Evolutionary conservation across 768 basidiomycete species (phyloP), one percentile per base, ranked within the genome.

Genomic region (Obba rivulosa): DNA sequence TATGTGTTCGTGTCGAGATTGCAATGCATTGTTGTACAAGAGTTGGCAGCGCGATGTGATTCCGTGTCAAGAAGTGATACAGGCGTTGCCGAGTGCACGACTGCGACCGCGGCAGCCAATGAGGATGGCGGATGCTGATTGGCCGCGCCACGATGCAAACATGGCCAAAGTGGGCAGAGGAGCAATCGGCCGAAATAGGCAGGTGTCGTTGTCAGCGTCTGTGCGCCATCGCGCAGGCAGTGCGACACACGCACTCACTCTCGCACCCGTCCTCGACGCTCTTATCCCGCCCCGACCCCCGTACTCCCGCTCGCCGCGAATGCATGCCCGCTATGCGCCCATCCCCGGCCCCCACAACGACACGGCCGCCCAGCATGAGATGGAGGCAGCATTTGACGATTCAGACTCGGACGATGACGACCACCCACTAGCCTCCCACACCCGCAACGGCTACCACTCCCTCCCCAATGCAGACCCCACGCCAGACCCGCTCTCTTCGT

Each of bases 341-440:
- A 66, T 88, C 39, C 81, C 83, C 10, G 81, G 77, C 55, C 73
- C 77, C 18, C 70, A 70, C 57, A 66, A 72, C 16, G 77, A 78
- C 61, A 69, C 66, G 40, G 68, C 74, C 46, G 63, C 71, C 8
- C 68, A 72, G 41, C 62, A 74, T 50, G 85, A 92, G 70, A 81
- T 93, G 78, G 85, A 92, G 61, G 89, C 89, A 20, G 90, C 92
- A 2, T 93, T 93, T 56, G 83, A 84, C 62, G 85, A 87, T 56
- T 77, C 80, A 3, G 88, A 89, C 47, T 83, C 83, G 52, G 82
- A 86, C 41, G 80, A 80, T 49, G 70, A 71, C 34, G 72, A 76
- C 25, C 31, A 79, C 79, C 46, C 59, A 79, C 55, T 75, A 74
- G 45, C 43, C 10, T 14, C 44, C 41, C 50, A 38, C 45, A 22